Conservation (phyloP, 75 land plant species). For the Cupressus sempervirens region DNA sequence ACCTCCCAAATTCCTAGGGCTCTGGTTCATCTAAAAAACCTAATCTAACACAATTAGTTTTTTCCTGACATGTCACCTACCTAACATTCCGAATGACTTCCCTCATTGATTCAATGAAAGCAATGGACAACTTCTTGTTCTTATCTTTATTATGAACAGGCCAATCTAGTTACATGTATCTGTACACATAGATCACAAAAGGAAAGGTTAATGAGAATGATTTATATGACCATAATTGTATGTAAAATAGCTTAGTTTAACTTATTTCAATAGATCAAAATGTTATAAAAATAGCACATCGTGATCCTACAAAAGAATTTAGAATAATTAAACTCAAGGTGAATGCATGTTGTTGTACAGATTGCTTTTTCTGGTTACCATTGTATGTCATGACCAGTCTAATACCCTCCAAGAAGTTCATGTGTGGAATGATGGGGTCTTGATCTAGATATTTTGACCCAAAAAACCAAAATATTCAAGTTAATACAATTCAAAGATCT, state of each 20-base stretch:
- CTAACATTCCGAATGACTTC: conserved; percentile 4
- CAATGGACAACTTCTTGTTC: too few species aligned
- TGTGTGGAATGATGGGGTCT: too few species aligned
- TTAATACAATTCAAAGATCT: too few species aligned
- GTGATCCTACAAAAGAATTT: background rate
- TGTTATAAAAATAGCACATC: background rate
- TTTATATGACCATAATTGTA: background rate
- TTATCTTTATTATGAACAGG: too few species aligned
- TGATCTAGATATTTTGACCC: too few species aligned
- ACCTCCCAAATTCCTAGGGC: background rate
- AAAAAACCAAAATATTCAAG: too few species aligned
- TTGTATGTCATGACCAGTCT: background rate
- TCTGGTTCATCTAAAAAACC: conserved; percentile 8
- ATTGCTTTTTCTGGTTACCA: background rate
- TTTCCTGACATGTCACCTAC: background rate
- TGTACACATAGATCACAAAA: background rate
- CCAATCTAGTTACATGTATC: background rate
- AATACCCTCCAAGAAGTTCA: background rate
- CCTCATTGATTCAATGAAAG: too few species aligned
- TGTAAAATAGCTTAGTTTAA: background rate
- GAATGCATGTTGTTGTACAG: background rate
- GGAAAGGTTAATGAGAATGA: background rate
- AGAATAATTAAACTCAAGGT: background rate
- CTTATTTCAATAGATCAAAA: background rate
- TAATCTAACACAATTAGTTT: conserved; percentile 10